phyloP scores from a whole-genome alignment of 2,329 filamentous ascomycete genomes.

The Colletotrichum abscissum region DNA sequence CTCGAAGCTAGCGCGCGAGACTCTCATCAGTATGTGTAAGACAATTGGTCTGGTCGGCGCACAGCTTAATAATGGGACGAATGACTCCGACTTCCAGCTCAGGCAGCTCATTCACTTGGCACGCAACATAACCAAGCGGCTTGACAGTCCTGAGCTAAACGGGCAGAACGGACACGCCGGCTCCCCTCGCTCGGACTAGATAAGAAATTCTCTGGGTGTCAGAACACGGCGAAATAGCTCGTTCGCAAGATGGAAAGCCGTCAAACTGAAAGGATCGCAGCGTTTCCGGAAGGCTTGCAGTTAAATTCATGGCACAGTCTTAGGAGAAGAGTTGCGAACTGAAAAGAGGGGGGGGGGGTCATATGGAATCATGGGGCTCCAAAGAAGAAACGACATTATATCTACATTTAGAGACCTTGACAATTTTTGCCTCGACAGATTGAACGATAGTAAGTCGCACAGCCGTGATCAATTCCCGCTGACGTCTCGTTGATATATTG shows the following conservation, averaged over 20 bases:
- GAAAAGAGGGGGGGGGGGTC: too few relatives aligned
- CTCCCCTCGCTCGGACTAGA: constrained; percentile 5
- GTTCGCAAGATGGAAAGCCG: background rate
- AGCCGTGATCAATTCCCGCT: too few relatives aligned
- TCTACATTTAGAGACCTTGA: too few relatives aligned
- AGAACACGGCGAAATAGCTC: background rate
- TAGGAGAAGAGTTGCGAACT: too few relatives aligned
- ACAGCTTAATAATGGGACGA: constrained; percentile 32
- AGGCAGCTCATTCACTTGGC: constrained; percentile 33
- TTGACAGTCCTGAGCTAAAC: constrained; percentile 26
- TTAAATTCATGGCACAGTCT: too few relatives aligned
- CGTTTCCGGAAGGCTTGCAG: background rate
- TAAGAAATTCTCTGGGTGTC: too few relatives aligned
- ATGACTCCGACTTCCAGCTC: constrained; percentile 32
- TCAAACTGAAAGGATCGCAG: background rate
- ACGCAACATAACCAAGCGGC: constrained; percentile 28
- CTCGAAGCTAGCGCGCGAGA: constrained; percentile 29
- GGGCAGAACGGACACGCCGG: constrained; percentile 22
- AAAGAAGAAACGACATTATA: too few relatives aligned
- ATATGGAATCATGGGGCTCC: too few relatives aligned
- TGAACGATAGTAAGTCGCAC: too few relatives aligned
- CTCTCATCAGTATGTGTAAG: constrained; percentile 32
- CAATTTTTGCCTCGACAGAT: too few relatives aligned
- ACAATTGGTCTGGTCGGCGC: constrained; percentile 28
- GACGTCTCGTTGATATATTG: too few relatives aligned